Evolutionary conservation across 345 rosid genomes (phyloP), one percentile per base, ranked within the genome.

Genomic region (Citrus sp.): DNA sequence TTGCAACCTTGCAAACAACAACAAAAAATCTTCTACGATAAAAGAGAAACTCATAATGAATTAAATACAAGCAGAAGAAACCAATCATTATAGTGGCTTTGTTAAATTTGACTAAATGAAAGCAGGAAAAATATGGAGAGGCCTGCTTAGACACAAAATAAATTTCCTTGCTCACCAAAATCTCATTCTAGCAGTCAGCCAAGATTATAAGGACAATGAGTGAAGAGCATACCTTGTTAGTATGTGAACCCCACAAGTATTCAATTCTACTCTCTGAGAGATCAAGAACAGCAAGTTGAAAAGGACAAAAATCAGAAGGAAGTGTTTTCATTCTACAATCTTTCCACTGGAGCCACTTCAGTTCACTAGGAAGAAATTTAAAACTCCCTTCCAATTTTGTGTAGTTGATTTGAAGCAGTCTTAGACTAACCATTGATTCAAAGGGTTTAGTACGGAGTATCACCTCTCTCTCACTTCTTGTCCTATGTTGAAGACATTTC

Each of bases 311-410:
- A 65, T 84, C 79, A 30, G 81, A 75, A 61, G 92, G 92, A 46
- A 93, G 83, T 32, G 61, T 72, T 83, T 81, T 70, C 84, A 87
- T 56, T 4, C 88, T 83, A 70, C 94, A 92, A 25, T 87, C 85
- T 83, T 82, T 89, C 98, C 94, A 92, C 49, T 87, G 92, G 34
- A 93, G 86, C 91, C 96, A 93, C 79, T 85, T 89, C 75, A 92
- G 68, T 59, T 81, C 87, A 54, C 70, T 65, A 27, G 96, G 92
- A 59, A 93, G 86, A 49, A 38, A 76, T 54, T 86, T 81, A 51
- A 85, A 86, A 21, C 81, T 76, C 58, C 98, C 98, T 75, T 85
- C 80, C 78, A 93, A 67, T 63, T 83, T 81, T 67, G 76, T 86
- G 74, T 89, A 24, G 78, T 90, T 88, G 80, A 92, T 88, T 49